Percentiles rank a stretch among this genome's conserved stretches.
These are phyloP conservation scores for Botrytis pseudocinerea DNA, from an alignment of 2,329 filamentous ascomycete species.

Conservation along the genomic window DNA sequence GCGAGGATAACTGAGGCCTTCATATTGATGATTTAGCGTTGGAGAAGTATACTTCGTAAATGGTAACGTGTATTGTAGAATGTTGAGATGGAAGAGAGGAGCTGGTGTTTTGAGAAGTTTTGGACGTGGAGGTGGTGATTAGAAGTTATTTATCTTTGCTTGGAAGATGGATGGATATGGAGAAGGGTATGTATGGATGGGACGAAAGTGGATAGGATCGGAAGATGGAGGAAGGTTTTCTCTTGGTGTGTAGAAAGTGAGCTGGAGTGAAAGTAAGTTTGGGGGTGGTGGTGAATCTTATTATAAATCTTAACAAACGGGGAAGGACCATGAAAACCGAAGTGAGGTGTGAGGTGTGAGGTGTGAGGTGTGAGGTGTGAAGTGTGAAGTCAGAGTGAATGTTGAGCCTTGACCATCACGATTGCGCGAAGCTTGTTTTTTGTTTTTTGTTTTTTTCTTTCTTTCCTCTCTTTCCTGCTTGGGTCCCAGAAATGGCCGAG, in stretches of 20 bases:
- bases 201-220: background rate
- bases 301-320: background rate
- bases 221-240: background rate
- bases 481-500: background rate
- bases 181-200: background rate
- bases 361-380: no score
- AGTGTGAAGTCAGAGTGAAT: conserved; percentile 8
- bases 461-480: background rate
- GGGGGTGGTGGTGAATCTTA: background rate
- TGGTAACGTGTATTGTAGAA: background rate
- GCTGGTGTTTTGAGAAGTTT: background rate
- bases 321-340: background rate
- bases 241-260: background rate
- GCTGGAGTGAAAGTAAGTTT: background rate
- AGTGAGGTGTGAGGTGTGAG: conserved; percentile 5
- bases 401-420: background rate
- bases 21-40: conserved; percentile 34
- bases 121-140: background rate
- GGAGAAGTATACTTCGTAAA: background rate
- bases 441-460: background rate
- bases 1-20: conserved; percentile 36
- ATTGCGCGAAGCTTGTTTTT: conserved; percentile 2
- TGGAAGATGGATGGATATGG: background rate
- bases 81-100: background rate
- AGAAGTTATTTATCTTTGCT: background rate